Conservation (phyloP, 345 rosid genomes). For the Ailanthus altissimus region DNA sequence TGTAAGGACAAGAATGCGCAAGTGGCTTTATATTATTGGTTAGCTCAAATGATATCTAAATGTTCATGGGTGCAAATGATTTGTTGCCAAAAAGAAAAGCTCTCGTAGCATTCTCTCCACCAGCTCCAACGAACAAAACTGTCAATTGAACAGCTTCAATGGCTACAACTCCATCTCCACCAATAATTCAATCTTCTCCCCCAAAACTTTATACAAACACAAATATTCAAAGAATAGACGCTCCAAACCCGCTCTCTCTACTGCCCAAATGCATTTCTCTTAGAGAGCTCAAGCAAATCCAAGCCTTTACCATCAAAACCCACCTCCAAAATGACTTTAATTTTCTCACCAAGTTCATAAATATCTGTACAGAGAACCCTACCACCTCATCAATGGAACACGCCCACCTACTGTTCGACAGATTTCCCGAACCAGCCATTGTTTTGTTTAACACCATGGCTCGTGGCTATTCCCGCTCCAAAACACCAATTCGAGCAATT, state of each 20-base stretch:
- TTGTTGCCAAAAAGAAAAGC: background rate
- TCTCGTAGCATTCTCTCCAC: constrained; percentile 18
- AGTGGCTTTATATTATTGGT: background rate
- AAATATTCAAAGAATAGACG: constrained; percentile 5
- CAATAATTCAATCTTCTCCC: constrained; percentile 19
- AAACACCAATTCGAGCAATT: constrained; percentile 41
- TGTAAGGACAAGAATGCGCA: too few species aligned
- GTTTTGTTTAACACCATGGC: constrained; percentile 62
- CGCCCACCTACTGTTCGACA: constrained; percentile 63
- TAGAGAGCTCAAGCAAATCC: constrained; percentile 67
- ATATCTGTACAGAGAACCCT: constrained; percentile 54
- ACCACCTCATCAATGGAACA: constrained; percentile 42
- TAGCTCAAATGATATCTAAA: background rate
- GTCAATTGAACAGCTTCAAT: constrained; percentile 24
- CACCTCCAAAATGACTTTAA: constrained; percentile 47
- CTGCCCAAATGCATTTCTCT: constrained; percentile 56
- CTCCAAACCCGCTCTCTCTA: constrained; percentile 35
- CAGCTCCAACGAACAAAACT: background rate
- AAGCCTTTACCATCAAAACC: constrained; percentile 64
- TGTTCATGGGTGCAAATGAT: background rate
- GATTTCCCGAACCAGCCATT: constrained; percentile 52
- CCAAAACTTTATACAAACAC: constrained; percentile 10
- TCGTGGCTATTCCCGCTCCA: constrained; percentile 64
- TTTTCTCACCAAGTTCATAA: constrained; percentile 57
- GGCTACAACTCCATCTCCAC: constrained; percentile 42